Conservation (phyloP, 441 rosid genomes). For the Isatis lusitanica region DNA sequence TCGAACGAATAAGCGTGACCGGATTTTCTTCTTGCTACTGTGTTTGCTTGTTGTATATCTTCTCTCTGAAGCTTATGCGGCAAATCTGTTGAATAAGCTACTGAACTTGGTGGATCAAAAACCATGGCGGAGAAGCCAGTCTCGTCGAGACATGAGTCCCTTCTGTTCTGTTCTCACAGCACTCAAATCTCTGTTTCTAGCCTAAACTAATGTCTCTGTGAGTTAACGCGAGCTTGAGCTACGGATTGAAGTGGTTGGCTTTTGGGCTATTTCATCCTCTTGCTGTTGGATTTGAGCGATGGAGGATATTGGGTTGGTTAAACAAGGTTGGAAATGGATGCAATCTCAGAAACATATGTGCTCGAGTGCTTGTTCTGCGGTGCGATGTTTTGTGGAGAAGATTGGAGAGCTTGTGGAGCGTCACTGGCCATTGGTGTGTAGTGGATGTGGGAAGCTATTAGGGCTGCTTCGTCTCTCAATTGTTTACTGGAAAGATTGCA, state of each 20-base stretch:
- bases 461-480: conserved; percentile 45
- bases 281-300: conserved; percentile 38
- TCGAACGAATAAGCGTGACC: conserved; percentile 57
- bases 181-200: conserved; percentile 7
- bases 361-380: conserved; percentile 46
- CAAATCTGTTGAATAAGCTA: conserved; percentile 11
- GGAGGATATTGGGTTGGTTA: conserved; percentile 91
- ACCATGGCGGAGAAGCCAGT: conserved; percentile 15
- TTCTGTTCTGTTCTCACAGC: conserved; percentile 27
- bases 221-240: conserved; percentile 6
- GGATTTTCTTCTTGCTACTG: conserved; percentile 33
- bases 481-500: conserved; percentile 76
- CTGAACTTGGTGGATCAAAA: neutral
- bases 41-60: conserved; percentile 26
- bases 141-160: conserved; percentile 13
- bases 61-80: conserved; percentile 25
- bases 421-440: conserved; percentile 89
- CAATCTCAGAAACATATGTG: conserved; percentile 70
- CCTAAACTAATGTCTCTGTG: conserved; percentile 2
- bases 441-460: conserved; percentile 55
- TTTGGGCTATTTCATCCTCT: neutral
- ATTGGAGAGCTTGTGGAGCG: conserved; percentile 62
- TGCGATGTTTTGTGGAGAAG: conserved; percentile 55
- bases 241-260: conserved; percentile 1
- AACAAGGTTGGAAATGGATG: conserved; percentile 92